Base-by-base conservation (phyloP, 2,329 filamentous ascomycete genomes). In the Diaporthe ilicicola region DNA sequence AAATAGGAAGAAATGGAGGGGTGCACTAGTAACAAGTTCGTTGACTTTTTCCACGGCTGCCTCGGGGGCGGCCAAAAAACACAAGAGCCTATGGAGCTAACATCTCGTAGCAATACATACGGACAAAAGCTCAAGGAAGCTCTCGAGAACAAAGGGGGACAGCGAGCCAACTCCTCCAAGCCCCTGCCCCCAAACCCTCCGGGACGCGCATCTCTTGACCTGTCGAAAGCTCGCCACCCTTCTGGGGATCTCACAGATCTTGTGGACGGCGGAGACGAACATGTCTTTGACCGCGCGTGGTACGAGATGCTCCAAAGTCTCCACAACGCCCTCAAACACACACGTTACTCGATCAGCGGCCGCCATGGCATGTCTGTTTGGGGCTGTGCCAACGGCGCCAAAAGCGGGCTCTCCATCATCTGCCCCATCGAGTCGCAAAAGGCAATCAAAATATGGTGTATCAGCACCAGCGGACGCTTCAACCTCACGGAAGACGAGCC, bases 271-370 rank as follows among this genome's bases (percentile, higher is more conserved):
- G 32, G 37, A 55, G 46, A 22, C 50, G 65, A 15, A 37, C 46
- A 24, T 72, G 2, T 56, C 44, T 7, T 42, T 83, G 74, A 74
- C 69, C 42, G 74, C 62, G 1, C 69, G 71, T n/a, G 76, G 10
- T 71, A 69, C 15, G 78, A 83, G 56, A 75, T 86, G 34, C 81
- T 87, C 73, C 74, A 76, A 29, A 75, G 76, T n/a, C 74, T 88
- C 51, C 79, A 83, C 70, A 59, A 64, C 0, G 76, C 80, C 5
- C 80, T 89, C 24, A 74, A 75, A 22, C 82, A 86, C 75, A 79
- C 85, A 1, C 82, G 80, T 24, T 88, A 86, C 75, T 82, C 82
- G 13, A 80, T 89, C 51, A 81, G 78, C 73, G 87, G 87, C 27
- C 78, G 81, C 27, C 80, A 81, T 0, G 85, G 85, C 15, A 78